A percentile compares a stretch with the other conserved stretches of the same genome.
Conservation (phyloP, 176 grass and related monocot species). For the Bolboschoenus planiculmis region DNA sequence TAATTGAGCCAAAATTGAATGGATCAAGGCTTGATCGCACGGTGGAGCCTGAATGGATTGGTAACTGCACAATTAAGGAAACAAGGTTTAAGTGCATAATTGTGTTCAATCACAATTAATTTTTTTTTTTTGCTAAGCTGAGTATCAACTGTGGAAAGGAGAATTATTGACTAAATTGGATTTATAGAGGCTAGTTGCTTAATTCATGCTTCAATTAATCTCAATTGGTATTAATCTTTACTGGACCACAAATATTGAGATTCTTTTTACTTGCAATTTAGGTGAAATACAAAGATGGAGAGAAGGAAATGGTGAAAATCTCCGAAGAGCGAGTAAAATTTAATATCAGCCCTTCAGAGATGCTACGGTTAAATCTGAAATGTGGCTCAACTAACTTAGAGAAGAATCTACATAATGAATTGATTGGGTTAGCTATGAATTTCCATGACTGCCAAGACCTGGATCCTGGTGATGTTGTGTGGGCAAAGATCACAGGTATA, state of each 20-base stretch:
- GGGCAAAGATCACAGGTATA: slow-evolving; percentile 97
- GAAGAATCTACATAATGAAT: slow-evolving; percentile 72
- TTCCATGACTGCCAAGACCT: slow-evolving; percentile 87
- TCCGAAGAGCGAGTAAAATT: slow-evolving; percentile 74
- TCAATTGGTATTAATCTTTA: neutral
- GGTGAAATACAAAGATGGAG: slow-evolving; percentile 84
- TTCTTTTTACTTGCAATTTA: slow-evolving; percentile 10
- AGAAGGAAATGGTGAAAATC: slow-evolving; percentile 57
- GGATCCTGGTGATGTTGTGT: slow-evolving; percentile 90
- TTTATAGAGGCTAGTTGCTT: neutral
- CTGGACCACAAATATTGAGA: neutral
- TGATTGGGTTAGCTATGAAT: slow-evolving; percentile 78
- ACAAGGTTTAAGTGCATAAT: neutral
- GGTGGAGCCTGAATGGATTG: neutral
- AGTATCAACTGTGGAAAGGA: neutral
- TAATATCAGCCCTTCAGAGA: slow-evolving; percentile 55
- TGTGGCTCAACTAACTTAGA: slow-evolving; percentile 53
- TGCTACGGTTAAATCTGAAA: slow-evolving; percentile 64
- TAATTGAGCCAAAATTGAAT: slow-evolving; percentile 2
- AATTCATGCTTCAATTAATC: neutral
- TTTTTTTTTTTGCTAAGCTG: neutral
- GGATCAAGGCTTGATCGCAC: neutral
- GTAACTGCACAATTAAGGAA: neutral
- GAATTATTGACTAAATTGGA: neutral
- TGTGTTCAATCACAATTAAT: neutral